phyloP scores from a whole-genome alignment of 2,329 filamentous ascomycete species.

The Phyllosticta citrichinensis region DNA sequence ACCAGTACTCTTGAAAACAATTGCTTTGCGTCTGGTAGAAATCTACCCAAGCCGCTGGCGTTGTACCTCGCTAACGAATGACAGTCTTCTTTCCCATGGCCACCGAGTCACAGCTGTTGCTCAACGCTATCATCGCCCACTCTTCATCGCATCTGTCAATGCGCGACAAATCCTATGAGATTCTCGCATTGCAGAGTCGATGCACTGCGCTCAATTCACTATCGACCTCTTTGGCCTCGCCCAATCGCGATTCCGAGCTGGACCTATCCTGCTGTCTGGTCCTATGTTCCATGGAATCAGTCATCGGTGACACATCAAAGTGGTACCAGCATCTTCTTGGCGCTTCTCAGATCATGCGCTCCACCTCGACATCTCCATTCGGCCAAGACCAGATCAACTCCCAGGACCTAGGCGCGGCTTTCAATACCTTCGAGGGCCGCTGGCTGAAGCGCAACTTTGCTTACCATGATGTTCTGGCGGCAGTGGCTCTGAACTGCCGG shows the following conservation, averaged over 20 bases:
- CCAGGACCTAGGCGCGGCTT: background rate
- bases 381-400: background rate
- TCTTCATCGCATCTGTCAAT: slow-evolving; percentile 10
- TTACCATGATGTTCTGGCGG: slow-evolving; percentile 8
- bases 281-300: slow-evolving; percentile 10
- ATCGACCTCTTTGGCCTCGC: slow-evolving; percentile 7
- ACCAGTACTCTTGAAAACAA: slow-evolving; percentile 10
- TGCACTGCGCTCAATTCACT: slow-evolving; percentile 8
- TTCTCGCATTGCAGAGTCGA: slow-evolving; percentile 9
- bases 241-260: slow-evolving; percentile 6
- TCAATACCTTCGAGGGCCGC: slow-evolving; percentile 10
- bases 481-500: slow-evolving; percentile 3
- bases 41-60: background rate
- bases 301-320: slow-evolving; percentile 8
- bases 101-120: slow-evolving; percentile 9
- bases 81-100: slow-evolving; percentile 11
- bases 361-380: background rate
- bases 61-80: background rate
- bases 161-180: slow-evolving; percentile 10
- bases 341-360: slow-evolving; percentile 7
- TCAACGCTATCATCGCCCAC: slow-evolving; percentile 10
- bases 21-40: slow-evolving; percentile 8
- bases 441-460: slow-evolving; percentile 10
- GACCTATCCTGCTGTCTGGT: slow-evolving; percentile 9
- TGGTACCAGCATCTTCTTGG: slow-evolving; percentile 10